A percentile compares a stretch with the other conserved stretches of the same genome.
Conservation (phyloP, 768 basidiomycete genomes). For the Porphyrellus cyaneotinctus region DNA sequence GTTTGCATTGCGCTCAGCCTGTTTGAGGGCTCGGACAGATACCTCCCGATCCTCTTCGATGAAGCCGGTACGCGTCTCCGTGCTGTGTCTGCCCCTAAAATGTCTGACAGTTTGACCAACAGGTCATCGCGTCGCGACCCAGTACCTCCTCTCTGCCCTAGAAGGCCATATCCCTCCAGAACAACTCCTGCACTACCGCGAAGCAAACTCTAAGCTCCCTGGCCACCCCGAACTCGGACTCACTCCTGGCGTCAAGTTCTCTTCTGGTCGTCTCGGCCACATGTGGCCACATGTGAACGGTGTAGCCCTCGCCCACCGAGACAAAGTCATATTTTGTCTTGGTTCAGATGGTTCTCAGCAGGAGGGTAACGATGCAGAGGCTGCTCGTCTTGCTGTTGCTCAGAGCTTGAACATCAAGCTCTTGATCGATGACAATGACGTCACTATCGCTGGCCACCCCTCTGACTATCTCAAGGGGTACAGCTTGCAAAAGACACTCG, state of each 20-base stretch:
- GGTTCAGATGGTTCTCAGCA: conserved; percentile 91
- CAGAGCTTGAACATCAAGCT: conserved; percentile 81
- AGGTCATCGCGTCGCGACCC: conserved; percentile 90
- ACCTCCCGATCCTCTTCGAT: conserved; percentile 69
- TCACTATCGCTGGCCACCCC: conserved; percentile 89
- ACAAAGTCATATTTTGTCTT: conserved; percentile 75
- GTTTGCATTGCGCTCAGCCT: conserved; percentile 74
- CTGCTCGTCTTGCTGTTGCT: conserved; percentile 82
- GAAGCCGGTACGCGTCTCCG: conserved; percentile 61
- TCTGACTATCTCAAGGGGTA: conserved; percentile 83
- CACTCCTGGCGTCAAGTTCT: conserved; percentile 91
- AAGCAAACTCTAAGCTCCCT: conserved; percentile 81
- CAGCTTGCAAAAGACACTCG: conserved; percentile 63
- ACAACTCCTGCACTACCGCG: conserved; percentile 81
- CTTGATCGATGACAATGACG: conserved; percentile 87
- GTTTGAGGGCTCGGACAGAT: conserved; percentile 60
- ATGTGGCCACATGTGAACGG: conserved; percentile 90
- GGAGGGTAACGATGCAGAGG: conserved; percentile 89
- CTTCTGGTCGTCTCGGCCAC: conserved; percentile 88
- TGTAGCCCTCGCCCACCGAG: conserved; percentile 72
- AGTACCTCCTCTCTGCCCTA: conserved; percentile 78
- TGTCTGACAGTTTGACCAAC: conserved; percentile 1
- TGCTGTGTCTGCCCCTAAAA: not conserved
- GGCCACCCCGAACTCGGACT: conserved; percentile 88
- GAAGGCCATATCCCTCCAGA: conserved; percentile 68